Evolutionary conservation across 371 early-diverging fungal species (phyloP).

Genomic region (Quaeritorhiza haematococci): DNA sequence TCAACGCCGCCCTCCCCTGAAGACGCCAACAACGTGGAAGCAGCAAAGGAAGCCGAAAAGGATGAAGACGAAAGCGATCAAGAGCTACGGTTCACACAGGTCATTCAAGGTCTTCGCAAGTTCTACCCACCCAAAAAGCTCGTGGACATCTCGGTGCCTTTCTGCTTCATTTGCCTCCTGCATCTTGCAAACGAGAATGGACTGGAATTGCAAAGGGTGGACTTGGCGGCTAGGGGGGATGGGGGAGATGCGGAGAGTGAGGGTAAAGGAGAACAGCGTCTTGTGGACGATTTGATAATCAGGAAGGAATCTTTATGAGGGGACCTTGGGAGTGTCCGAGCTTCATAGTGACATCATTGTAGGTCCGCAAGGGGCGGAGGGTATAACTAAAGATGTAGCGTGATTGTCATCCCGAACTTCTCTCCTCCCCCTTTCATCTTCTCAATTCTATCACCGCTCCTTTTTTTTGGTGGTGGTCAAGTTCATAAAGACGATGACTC

Average conservation of each 20-base stretch:
- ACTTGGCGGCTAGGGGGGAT: no score
- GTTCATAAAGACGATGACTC: not conserved
- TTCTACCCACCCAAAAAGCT: constrained; percentile 72
- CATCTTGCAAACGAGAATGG: constrained; percentile 94
- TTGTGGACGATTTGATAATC: not conserved
- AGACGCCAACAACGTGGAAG: not conserved
- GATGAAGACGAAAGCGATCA: not conserved
- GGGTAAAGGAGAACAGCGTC: not conserved
- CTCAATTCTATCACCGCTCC: not conserved
- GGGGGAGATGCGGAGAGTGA: no score
- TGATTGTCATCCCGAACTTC: not conserved
- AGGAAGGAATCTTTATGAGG: not conserved
- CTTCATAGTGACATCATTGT: not conserved
- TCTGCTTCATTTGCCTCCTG: constrained; percentile 92
- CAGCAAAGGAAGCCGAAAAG: not conserved
- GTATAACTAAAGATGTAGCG: not conserved
- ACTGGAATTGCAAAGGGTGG: constrained; percentile 42
- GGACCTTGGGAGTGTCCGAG: not conserved
- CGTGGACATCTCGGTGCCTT: constrained; percentile 88
- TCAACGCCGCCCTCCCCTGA: no score
- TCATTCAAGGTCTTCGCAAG: constrained; percentile 61
- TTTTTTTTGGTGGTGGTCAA: not conserved
- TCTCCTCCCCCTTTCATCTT: not conserved
- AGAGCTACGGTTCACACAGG: constrained; percentile 55
- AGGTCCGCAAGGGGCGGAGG: not conserved